Evolutionary conservation across 2,329 filamentous ascomycete genomes (phyloP).

Genomic region (Malbranchea cinnamomea): DNA sequence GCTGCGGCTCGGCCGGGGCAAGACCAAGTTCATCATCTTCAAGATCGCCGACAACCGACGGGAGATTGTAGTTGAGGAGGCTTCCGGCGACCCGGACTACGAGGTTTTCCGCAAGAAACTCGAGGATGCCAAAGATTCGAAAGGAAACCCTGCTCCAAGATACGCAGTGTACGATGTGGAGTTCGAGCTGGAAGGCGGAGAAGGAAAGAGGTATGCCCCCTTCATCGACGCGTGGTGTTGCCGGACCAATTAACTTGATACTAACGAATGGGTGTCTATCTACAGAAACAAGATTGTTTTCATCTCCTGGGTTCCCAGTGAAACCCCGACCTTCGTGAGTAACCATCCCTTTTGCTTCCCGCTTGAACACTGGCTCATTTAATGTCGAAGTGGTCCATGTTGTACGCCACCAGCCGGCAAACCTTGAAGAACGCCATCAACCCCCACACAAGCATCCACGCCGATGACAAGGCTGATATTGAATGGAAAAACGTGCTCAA

Average conservation of each 20-base stretch:
- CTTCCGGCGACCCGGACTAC: constrained; percentile 30
- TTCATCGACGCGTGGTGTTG: neutral
- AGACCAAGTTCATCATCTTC: constrained; percentile 37
- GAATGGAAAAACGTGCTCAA: constrained; percentile 27
- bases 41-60: constrained; percentile 37
- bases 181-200: constrained; percentile 32
- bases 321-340: constrained; percentile 27
- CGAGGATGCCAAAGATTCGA: constrained; percentile 25
- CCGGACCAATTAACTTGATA: too few species aligned
- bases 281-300: constrained; percentile 36
- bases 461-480: constrained; percentile 27
- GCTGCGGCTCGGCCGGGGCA: constrained; percentile 29
- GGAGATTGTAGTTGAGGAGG: constrained; percentile 33
- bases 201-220: constrained; percentile 31
- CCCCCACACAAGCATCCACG: constrained; percentile 26
- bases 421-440: constrained; percentile 34
- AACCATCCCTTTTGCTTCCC: neutral
- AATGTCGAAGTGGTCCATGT: constrained; percentile 31
- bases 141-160: constrained; percentile 30
- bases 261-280: too few species aligned
- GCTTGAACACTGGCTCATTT: constrained; percentile 9
- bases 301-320: constrained; percentile 33
- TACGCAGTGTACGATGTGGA: constrained; percentile 38
- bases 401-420: constrained; percentile 36
- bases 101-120: constrained; percentile 34